Base-by-base conservation (phyloP, 2,329 filamentous ascomycete species). In the Colletotrichum sp. region DNA sequence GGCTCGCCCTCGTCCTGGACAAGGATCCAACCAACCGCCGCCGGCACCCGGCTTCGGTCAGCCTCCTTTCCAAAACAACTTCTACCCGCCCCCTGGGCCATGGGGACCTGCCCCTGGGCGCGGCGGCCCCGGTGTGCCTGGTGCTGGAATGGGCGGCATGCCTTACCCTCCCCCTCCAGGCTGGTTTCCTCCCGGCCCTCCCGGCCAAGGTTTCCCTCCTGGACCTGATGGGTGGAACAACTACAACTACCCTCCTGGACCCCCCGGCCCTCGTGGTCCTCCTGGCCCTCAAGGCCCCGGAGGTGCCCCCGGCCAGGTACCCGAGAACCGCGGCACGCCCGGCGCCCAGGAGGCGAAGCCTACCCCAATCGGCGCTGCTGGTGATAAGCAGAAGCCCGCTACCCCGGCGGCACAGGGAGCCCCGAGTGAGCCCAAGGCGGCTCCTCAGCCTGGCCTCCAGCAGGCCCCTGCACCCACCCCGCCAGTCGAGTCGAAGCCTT, bases 161-260 rank as follows among this genome's bases (percentile, higher is more conserved):
- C 93, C 94, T 2, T 98, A 96, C 83, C 94, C 94, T 78, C 93
- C 92, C 18, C 94, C 92, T 63, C 92, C 92, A 28, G 94, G 93
- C 72, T 98, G 95, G 94, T 96, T 93, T 82, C 94, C 94, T 79
- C 92, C 91, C 77, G 88, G 85, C 9, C 81, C 62, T 64, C 92
- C 92, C 10, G 93, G 93, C 8, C 94, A 95, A 84, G 93, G 93
- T 30, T 97, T 95, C 79, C 93, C 93, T 39, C 92, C 91, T 77
- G 88, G 85, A 12, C 81, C 34, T 64, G 89, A 89, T 87, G 79
- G 91, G 89, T 24, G 62, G 62, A 64, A 64, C 62, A 64, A 44
- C 34, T 64, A 64, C 62, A 64, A 28, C 28, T 95, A 93, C 81
- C 93, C 92, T 76, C 92, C 90, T 34, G 93, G 92, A 16, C 92